phyloP scores from a whole-genome alignment of 2,329 filamentous ascomycete species.

The Pseudocercospora pini-densiflorae region DNA sequence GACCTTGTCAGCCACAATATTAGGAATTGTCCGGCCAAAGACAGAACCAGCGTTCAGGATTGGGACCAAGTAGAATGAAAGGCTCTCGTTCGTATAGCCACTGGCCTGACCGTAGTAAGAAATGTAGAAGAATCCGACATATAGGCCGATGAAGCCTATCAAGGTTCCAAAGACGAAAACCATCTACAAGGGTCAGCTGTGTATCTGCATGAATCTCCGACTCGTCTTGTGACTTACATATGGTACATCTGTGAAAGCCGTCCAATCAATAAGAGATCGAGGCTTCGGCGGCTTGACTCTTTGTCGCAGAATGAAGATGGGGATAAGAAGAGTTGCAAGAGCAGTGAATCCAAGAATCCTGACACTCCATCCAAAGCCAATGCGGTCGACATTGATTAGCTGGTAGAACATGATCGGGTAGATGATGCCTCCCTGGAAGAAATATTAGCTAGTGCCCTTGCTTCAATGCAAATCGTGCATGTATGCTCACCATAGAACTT shows the following conservation, averaged over 20 bases:
- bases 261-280: conserved; percentile 45
- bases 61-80: conserved; percentile 50
- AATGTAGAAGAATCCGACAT: conserved; percentile 47
- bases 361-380: conserved; percentile 39
- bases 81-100: conserved; percentile 37
- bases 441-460: background rate
- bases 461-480: background rate
- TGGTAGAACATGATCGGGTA: conserved; percentile 44
- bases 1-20: conserved; percentile 44
- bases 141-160: conserved; percentile 48
- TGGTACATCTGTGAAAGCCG: conserved; percentile 46
- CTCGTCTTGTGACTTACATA: conserved; percentile 30
- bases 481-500: conserved; percentile 41
- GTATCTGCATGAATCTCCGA: background rate
- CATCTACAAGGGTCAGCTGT: conserved; percentile 26
- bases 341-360: conserved; percentile 42
- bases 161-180: conserved; percentile 41
- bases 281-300: conserved; percentile 44
- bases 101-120: conserved; percentile 43
- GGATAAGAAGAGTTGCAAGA: conserved; percentile 37
- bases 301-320: conserved; percentile 39
- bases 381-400: conserved; percentile 30
- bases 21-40: conserved; percentile 48
- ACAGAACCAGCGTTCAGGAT: conserved; percentile 49
- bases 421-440: conserved; percentile 35